Evolutionary conservation across 768 basidiomycete genomes (phyloP).

Genomic region (Artomyces pyxidatus): DNA sequence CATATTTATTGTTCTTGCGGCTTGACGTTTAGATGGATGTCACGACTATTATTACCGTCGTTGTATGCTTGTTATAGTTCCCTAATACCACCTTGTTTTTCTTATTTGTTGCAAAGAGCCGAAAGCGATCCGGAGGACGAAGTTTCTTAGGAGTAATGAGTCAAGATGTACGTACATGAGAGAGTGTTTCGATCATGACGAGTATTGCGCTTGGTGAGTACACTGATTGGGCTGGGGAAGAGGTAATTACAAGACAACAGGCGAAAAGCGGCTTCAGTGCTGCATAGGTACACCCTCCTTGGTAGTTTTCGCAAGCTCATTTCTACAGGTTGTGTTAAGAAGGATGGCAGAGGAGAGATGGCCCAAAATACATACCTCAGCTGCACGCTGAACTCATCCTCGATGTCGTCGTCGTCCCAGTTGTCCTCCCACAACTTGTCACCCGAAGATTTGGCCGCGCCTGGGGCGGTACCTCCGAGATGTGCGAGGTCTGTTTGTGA

Average conservation of each 20-base stretch:
- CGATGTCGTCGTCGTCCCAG: constrained; percentile 99
- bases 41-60: background rate
- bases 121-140: too few relatives aligned
- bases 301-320: constrained; percentile 56
- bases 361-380: constrained; percentile 70
- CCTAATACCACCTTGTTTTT: background rate
- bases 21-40: too few relatives aligned
- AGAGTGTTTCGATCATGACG: too few relatives aligned
- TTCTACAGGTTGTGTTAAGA: constrained; percentile 29
- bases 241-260: too few relatives aligned
- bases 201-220: too few relatives aligned
- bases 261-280: too few relatives aligned
- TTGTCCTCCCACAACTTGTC: constrained; percentile 99
- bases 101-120: too few relatives aligned
- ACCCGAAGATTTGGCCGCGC: constrained; percentile 69
- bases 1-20: background rate
- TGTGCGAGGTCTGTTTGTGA: constrained; percentile 77
- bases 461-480: constrained; percentile 63
- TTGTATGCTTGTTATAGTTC: background rate
- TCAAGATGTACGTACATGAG: too few relatives aligned
- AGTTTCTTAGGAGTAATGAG: too few relatives aligned
- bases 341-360: background rate
- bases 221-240: too few relatives aligned
- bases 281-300: constrained; percentile 28
- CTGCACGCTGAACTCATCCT: constrained; percentile 94